Percentiles rank a stretch among this genome's conserved stretches.
Conservation (phyloP, 2,329 filamentous ascomycete genomes). For the Incumbomyces lentus region DNA sequence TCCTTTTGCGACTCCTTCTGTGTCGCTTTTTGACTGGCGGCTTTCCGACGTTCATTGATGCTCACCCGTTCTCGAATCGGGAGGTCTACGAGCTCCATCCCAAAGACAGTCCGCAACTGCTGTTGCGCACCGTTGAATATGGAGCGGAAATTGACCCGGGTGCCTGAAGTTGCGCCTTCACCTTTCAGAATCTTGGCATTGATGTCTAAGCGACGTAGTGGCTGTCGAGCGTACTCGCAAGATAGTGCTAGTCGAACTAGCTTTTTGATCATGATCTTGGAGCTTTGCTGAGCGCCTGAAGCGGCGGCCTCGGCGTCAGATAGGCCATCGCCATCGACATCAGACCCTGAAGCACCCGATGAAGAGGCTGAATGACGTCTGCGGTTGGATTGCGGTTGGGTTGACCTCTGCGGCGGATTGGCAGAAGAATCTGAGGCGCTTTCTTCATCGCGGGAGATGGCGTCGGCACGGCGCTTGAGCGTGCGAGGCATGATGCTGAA, state of each 20-base stretch:
- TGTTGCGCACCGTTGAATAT: constrained; percentile 70
- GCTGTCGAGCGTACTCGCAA: constrained; percentile 49
- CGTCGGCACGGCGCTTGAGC: constrained; percentile 17
- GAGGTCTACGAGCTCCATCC: constrained; percentile 85
- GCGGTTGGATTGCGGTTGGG: neutral
- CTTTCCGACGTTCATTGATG: constrained; percentile 35
- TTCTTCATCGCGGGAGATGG: constrained; percentile 15
- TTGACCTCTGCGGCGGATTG: neutral
- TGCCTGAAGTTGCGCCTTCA: constrained; percentile 23
- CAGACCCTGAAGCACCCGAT: neutral
- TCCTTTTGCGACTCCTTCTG: constrained; percentile 52
- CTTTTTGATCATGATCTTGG: constrained; percentile 45
- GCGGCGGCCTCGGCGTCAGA: constrained; percentile 7
- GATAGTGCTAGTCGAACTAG: constrained; percentile 52
- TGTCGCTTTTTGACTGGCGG: constrained; percentile 28
- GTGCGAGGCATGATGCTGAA: constrained; percentile 12
- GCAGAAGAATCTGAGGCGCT: neutral
- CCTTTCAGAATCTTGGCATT: constrained; percentile 57
- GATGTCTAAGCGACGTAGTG: constrained; percentile 50
- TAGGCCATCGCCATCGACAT: neutral
- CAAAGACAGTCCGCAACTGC: constrained; percentile 62
- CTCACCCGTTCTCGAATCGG: constrained; percentile 72
- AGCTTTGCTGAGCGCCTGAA: constrained; percentile 20
- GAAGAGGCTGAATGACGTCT: neutral
- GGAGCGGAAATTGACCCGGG: constrained; percentile 58